Base-by-base conservation (phyloP, 2,329 filamentous ascomycete species). In the Pestalotiopsis sp. region DNA sequence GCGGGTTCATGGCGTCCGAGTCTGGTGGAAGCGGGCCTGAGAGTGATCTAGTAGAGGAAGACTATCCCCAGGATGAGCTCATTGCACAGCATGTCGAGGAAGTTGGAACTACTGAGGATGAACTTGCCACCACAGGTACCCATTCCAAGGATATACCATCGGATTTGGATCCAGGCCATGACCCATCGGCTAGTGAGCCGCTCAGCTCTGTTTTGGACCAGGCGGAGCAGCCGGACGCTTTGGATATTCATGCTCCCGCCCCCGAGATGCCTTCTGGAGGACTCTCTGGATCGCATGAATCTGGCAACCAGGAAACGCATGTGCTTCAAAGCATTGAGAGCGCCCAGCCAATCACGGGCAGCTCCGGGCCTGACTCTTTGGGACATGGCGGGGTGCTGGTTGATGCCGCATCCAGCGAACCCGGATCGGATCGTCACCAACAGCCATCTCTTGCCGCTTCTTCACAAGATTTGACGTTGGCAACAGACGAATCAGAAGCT, bases 81-180 rank as follows among this genome's bases (percentile, higher is more conserved):
- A 36, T 38, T 20, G 25, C 27, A 39, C 20, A 58, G 49, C 25
- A 17, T 31, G 36, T 65, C 20, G 41, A 64, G 3, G 65, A 70
- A 63, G 61, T 66, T 38, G 69, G 64, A 52, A 13, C 58, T 38
- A 58, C 49, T 38, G 67, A 67, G 17, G 70, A 62, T 68, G 56
- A 57, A n/a, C 52, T 66, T 45, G 52, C n/a, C 36, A 14, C 20
- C 64, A 20, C 69, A 63, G 20, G 58, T n/a, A 56, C 36, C 14
- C 27, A 11, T 31, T 9, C 61, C 14, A 17, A 59, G 17, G 25
- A n/a, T 36, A 36, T 36, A 36, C 31, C 31, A 36, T 36, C 31
- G 31, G 57, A n/a, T 11, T 14, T n/a, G 20, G 23, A 59, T 27
- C 57, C 23, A 23, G 11, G 23, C 27, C 59, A 36, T 20, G 59